These are phyloP conservation scores for Digitaria exilis DNA, from an alignment of 202 grass and related monocot genomes.

Conservation along the genomic window DNA sequence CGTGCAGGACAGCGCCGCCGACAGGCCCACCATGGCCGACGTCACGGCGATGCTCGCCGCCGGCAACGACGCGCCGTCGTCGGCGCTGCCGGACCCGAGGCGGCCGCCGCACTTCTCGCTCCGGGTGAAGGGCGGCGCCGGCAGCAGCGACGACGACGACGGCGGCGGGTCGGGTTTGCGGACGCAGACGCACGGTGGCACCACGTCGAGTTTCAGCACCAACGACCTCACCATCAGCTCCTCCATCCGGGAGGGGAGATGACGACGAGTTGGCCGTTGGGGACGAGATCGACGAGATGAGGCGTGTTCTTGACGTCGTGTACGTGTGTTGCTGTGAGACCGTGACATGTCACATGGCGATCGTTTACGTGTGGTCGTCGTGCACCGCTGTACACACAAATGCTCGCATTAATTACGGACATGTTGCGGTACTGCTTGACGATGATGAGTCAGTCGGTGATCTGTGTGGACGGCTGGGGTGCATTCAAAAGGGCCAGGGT, in stretches of 20 bases:
- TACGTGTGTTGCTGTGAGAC: neutral
- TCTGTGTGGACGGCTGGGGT: neutral
- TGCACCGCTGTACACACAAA: neutral
- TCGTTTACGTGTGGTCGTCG: neutral
- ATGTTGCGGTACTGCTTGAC: neutral
- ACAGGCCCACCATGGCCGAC: slow-evolving; percentile 67
- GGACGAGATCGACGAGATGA: neutral
- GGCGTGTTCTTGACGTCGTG: neutral
- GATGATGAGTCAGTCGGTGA: neutral
- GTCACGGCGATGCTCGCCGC: slow-evolving; percentile 60
- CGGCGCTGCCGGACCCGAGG: slow-evolving; percentile 35
- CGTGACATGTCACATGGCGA: slow-evolving; percentile 14
- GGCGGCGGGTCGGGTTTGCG: neutral
- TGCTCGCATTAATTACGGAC: neutral
- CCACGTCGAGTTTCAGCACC: slow-evolving; percentile 42
- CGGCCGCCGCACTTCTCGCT: slow-evolving; percentile 48
- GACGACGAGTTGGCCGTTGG: neutral
- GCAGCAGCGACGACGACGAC: slow-evolving; percentile 1
- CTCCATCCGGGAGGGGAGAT: slow-evolving; percentile 42
- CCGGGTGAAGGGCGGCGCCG: neutral
- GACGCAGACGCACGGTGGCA: slow-evolving; percentile 16
- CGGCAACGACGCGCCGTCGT: neutral
- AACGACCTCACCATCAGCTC: slow-evolving; percentile 54
- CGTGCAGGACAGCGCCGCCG: slow-evolving; percentile 69
- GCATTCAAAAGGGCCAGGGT: neutral